These are phyloP conservation scores for Penicillium macrosclerotiorum DNA, from an alignment of 495 filamentous ascomycete genomes.

Conservation along the genomic window DNA sequence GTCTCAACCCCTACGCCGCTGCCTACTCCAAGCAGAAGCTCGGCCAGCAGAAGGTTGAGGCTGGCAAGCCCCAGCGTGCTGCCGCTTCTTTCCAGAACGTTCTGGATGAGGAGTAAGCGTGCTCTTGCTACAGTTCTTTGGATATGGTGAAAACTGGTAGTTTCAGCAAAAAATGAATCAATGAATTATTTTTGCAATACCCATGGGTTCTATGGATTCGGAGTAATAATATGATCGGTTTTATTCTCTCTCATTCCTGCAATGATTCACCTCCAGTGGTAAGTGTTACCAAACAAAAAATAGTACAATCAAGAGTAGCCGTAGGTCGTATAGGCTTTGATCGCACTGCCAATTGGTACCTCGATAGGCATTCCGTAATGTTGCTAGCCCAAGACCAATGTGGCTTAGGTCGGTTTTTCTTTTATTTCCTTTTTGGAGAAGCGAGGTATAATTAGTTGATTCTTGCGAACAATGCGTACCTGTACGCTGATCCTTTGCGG, in stretches of 20 bases:
- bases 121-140: conserved; percentile 17
- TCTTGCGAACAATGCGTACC: too few relatives aligned
- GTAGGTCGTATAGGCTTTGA: too few relatives aligned
- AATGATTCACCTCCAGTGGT: conserved; percentile 8
- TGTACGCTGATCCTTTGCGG: too few relatives aligned
- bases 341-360: too few relatives aligned
- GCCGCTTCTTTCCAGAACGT: conserved; percentile 50
- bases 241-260: conserved; percentile 15
- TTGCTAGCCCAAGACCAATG: too few relatives aligned
- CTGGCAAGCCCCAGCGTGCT: conserved; percentile 51
- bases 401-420: too few relatives aligned
- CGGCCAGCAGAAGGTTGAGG: conserved; percentile 59
- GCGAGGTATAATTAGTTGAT: too few relatives aligned
- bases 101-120: conserved; percentile 53
- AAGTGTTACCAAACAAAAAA: too few relatives aligned
- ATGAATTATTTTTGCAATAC: conserved; percentile 36
- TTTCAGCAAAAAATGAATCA: conserved; percentile 33
- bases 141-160: conserved; percentile 27
- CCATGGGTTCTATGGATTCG: conserved; percentile 23
- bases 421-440: too few relatives aligned
- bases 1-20: conserved; percentile 94
- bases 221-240: conserved; percentile 37
- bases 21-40: conserved; percentile 81
- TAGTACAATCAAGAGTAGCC: too few relatives aligned
- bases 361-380: too few relatives aligned